phyloP scores from a whole-genome alignment of 2,329 filamentous ascomycete genomes.

The Mycosphaerella arachidis region DNA sequence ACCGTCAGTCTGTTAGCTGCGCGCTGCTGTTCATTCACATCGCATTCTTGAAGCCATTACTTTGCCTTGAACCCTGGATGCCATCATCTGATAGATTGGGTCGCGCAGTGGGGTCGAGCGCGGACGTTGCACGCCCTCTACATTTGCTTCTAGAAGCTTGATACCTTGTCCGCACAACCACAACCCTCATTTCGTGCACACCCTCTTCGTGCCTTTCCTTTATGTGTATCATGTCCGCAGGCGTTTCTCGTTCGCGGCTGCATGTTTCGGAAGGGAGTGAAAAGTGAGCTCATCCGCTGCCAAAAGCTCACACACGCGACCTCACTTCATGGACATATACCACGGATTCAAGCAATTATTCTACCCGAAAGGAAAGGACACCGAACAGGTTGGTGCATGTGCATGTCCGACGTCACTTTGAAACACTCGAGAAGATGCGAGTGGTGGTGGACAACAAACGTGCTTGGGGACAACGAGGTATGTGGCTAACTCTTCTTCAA shows the following conservation, averaged over 20 bases:
- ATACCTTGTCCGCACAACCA: not conserved
- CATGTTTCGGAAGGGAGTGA: not conserved
- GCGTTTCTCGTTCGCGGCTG: not conserved
- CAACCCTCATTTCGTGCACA: not conserved
- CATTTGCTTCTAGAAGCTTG: not conserved
- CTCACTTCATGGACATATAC: not conserved
- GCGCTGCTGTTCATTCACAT: too few relatives aligned
- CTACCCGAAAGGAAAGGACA: not conserved
- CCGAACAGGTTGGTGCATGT: not conserved
- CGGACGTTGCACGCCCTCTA: not conserved
- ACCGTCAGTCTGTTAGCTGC: too few relatives aligned
- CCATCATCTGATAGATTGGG: not conserved
- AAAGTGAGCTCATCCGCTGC: not conserved
- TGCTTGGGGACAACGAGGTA: not conserved
- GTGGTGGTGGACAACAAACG: not conserved
- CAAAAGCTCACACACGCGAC: not conserved
- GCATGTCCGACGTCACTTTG: not conserved
- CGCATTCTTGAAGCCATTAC: not conserved
- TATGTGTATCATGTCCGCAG: not conserved
- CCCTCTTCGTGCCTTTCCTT: not conserved
- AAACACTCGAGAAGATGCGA: not conserved
- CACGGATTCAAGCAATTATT: not conserved
- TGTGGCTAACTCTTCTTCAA: not conserved
- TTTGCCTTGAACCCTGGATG: not conserved
- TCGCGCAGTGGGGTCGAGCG: not conserved